A percentile compares a stretch with the other conserved stretches of the same genome.
These are phyloP conservation scores for Aspergillus steynii DNA, from an alignment of 495 filamentous ascomycete genomes.

Conservation along the genomic window DNA sequence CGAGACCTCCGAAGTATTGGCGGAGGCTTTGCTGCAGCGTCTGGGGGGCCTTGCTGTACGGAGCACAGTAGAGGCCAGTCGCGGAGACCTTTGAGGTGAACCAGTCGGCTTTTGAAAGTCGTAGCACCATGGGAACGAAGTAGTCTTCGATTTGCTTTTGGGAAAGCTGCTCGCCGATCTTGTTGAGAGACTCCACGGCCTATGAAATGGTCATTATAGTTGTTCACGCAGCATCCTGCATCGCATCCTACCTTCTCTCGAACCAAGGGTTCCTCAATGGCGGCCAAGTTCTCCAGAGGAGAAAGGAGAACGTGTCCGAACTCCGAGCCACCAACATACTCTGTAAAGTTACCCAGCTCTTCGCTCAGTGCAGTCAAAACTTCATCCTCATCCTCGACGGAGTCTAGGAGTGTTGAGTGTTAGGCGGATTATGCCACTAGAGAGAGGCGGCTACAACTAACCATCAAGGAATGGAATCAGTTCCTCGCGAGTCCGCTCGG, in stretches of 20 bases:
- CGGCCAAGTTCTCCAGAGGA: constrained; percentile 94
- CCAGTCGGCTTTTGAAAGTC: constrained; percentile 98
- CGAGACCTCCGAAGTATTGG: constrained; percentile 85
- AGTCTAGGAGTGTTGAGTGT: constrained; percentile 62
- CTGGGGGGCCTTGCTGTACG: constrained; percentile 84
- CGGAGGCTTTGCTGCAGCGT: constrained; percentile 85
- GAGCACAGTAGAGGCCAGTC: constrained; percentile 87
- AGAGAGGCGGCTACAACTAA: constrained; percentile 43
- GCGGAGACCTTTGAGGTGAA: constrained; percentile 99
- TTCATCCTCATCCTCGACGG: constrained; percentile 97
- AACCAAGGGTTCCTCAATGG: constrained; percentile 96
- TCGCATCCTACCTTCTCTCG: constrained; percentile 76
- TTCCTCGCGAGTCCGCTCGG: constrained; percentile 95
- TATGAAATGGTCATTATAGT: constrained; percentile 37
- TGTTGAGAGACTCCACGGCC: constrained; percentile 98
- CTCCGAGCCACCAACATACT: constrained; percentile 94
- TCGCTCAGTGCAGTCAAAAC: constrained; percentile 96
- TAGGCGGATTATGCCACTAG: constrained; percentile 20
- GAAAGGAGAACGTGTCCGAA: constrained; percentile 95
- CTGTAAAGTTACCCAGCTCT: constrained; percentile 92
- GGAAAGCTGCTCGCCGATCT: constrained; percentile 91
- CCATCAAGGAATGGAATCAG: constrained; percentile 98
- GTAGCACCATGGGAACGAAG: constrained; percentile 91
- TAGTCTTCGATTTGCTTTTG: constrained; percentile 91
- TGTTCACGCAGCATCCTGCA: constrained; percentile 15